phyloP scores from a whole-genome alignment of 345 rosid genomes.

The Dipteronia dyeriana region DNA sequence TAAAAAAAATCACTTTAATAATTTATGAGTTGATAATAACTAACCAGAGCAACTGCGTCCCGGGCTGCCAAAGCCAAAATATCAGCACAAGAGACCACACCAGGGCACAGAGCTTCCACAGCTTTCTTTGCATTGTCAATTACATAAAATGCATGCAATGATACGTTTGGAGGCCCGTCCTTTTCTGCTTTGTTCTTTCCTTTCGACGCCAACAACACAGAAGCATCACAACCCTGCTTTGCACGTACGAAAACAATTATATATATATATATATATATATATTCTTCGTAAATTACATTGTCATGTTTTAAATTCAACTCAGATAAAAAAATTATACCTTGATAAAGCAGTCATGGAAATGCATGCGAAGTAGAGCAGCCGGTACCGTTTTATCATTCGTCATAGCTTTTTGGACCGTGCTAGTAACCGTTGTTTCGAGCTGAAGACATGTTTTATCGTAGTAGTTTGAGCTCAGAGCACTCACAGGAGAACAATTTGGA shows the following conservation, averaged over 20 bases:
- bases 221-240: slow-evolving; percentile 81
- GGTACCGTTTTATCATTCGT: slow-evolving; percentile 71
- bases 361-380: slow-evolving; percentile 86
- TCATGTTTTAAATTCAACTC: too few relatives aligned
- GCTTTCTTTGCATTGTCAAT: slow-evolving; percentile 81
- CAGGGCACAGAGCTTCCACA: slow-evolving; percentile 73
- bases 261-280: background rate
- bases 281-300: background rate
- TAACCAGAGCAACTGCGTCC: slow-evolving; percentile 75
- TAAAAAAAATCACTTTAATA: too few relatives aligned
- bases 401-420: slow-evolving; percentile 63
- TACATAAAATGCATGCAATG: slow-evolving; percentile 84
- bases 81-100: slow-evolving; percentile 88
- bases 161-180: slow-evolving; percentile 89
- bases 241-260: background rate
- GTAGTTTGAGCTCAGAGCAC: slow-evolving; percentile 58
- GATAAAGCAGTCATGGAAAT: slow-evolving; percentile 83
- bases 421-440: slow-evolving; percentile 52
- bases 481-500: slow-evolving; percentile 30
- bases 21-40: slow-evolving; percentile 3
- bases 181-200: slow-evolving; percentile 76
- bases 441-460: slow-evolving; percentile 63
- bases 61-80: slow-evolving; percentile 84
- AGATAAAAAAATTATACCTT: slow-evolving; percentile 34
- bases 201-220: slow-evolving; percentile 70